A percentile compares a stretch with the other conserved stretches of the same genome.
These are phyloP conservation scores for Smallanthus sonchifolius DNA, from an alignment of 129 eudicot species.

Conservation along the genomic window DNA sequence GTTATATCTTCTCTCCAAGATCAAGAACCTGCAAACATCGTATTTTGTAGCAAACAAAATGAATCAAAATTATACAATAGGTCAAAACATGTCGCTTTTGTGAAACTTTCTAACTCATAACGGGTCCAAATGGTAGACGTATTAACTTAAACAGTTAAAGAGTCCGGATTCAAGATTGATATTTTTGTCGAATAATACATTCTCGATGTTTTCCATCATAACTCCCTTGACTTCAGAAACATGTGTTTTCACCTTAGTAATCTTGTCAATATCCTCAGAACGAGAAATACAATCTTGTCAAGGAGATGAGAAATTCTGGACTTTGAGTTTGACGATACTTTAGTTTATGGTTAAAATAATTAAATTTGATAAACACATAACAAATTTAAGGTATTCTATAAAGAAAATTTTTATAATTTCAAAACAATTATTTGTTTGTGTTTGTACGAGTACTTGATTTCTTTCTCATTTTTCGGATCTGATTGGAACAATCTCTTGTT, in stretches of 20 bases:
- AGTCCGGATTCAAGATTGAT: background rate
- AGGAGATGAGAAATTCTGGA: no score
- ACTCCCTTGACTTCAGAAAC: slow-evolving; percentile 71
- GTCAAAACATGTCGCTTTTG: background rate
- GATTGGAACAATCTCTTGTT: no score
- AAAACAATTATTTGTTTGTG: no score
- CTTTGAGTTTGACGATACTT: no score
- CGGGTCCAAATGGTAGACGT: background rate
- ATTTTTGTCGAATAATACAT: slow-evolving; percentile 32
- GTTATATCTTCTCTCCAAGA: slow-evolving; percentile 74
- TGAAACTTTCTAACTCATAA: background rate
- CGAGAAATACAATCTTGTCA: slow-evolving; percentile 51
- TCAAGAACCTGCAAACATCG: slow-evolving; percentile 47
- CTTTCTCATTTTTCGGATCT: no score
- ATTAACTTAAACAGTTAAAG: background rate
- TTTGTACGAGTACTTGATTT: no score
- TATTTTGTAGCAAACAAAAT: background rate
- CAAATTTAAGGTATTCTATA: no score
- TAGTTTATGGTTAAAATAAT: no score
- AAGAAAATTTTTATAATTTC: no score
- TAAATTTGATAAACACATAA: no score
- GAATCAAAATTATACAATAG: background rate
- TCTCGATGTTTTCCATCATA: slow-evolving; percentile 72
- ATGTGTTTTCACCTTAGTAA: slow-evolving; percentile 64
- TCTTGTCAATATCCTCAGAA: slow-evolving; percentile 58